These are phyloP conservation scores for Phytophthora rubi DNA, from an alignment of 352 stramenopile species.

Conservation along the genomic window DNA sequence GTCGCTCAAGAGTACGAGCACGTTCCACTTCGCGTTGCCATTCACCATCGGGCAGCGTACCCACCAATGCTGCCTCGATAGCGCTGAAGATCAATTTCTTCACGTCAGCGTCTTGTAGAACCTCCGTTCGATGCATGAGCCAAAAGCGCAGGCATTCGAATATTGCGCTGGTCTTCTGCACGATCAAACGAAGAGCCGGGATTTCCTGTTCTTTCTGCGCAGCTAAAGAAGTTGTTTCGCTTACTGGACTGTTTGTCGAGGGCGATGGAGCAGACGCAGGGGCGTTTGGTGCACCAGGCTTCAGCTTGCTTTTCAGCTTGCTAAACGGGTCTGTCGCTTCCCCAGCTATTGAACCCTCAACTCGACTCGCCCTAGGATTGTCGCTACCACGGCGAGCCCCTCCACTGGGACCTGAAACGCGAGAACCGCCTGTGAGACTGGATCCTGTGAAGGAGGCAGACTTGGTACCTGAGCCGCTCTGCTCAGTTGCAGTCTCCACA, in stretches of 20 bases:
- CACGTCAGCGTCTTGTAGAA: slow-evolving; percentile 79
- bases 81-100: slow-evolving; percentile 88
- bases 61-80: slow-evolving; percentile 86
- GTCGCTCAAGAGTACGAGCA: slow-evolving; percentile 59
- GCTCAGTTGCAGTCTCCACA: slow-evolving; percentile 23
- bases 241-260: slow-evolving; percentile 36
- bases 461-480: slow-evolving; percentile 27
- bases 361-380: slow-evolving; percentile 48
- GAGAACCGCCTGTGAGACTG: slow-evolving; percentile 31
- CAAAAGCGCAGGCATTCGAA: slow-evolving; percentile 89
- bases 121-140: slow-evolving; percentile 80
- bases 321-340: slow-evolving; percentile 64
- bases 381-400: slow-evolving; percentile 51
- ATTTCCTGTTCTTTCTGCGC: slow-evolving; percentile 63
- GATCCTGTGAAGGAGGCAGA: slow-evolving; percentile 43
- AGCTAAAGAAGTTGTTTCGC: slow-evolving; percentile 5
- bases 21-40: slow-evolving; percentile 85
- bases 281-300: slow-evolving; percentile 33
- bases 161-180: slow-evolving; percentile 85
- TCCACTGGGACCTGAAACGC: slow-evolving; percentile 13
- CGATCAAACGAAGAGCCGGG: slow-evolving; percentile 72
- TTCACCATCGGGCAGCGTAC: slow-evolving; percentile 76
- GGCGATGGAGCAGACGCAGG: slow-evolving; percentile 49
- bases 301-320: slow-evolving; percentile 80
- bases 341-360: slow-evolving; percentile 37